Conservation (phyloP, 495 filamentous ascomycete species). For the Xylaria cubensis region DNA sequence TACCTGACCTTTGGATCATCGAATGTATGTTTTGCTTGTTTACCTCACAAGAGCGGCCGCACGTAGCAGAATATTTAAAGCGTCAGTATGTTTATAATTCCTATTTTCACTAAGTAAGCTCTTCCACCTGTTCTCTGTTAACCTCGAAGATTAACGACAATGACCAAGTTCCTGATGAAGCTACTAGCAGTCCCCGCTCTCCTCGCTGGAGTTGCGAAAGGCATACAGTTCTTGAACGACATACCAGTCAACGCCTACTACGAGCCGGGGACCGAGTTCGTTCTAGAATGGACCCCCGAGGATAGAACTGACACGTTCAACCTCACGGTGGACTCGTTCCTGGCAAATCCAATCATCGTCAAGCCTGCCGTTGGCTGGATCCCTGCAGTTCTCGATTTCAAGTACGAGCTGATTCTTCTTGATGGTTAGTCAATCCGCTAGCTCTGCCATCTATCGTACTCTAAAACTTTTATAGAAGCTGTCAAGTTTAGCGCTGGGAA, state of each 20-base stretch:
- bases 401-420: not conserved
- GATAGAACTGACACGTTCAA: not conserved
- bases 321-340: not conserved
- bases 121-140: not conserved
- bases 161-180: conserved; percentile 4
- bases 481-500: not conserved
- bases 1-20: no score
- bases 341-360: not conserved
- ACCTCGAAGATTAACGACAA: not conserved
- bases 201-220: not conserved
- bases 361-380: not conserved
- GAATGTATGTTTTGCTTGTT: no score
- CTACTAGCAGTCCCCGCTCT: not conserved
- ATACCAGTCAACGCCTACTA: conserved; percentile 1
- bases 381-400: not conserved
- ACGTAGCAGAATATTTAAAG: no score
- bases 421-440: not conserved
- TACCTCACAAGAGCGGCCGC: no score
- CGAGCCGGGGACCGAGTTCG: not conserved
- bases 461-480: not conserved
- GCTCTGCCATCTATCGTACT: not conserved
- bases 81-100: no score
- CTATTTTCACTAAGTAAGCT: not conserved
- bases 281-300: not conserved
- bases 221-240: conserved; percentile 1